phyloP scores from a whole-genome alignment of 768 basidiomycete species.

The Lenzites betulinus region DNA sequence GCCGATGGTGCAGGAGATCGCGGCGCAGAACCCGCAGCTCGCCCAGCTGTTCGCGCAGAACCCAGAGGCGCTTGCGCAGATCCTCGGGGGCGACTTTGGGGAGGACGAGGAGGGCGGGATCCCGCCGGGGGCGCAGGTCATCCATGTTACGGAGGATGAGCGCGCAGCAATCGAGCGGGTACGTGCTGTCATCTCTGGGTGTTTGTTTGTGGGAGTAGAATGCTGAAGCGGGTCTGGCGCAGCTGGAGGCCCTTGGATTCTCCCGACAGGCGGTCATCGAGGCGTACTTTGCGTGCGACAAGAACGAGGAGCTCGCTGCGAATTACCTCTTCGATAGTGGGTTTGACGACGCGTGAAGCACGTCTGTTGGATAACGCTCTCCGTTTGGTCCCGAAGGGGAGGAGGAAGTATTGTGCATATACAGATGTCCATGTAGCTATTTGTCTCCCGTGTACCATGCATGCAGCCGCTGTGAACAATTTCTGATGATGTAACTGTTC shows the following conservation, averaged over 20 bases:
- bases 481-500: slow-evolving; percentile 1
- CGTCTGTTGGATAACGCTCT: background rate
- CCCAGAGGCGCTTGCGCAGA: slow-evolving; percentile 66
- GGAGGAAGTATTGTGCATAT: slow-evolving; percentile 9
- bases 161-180: slow-evolving; percentile 87
- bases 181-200: slow-evolving; percentile 34
- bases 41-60: slow-evolving; percentile 68
- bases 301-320: slow-evolving; percentile 95
- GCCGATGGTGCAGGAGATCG: slow-evolving; percentile 82
- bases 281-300: slow-evolving; percentile 94
- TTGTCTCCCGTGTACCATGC: slow-evolving; percentile 17
- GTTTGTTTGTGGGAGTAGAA: slow-evolving; percentile 1
- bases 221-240: background rate
- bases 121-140: slow-evolving; percentile 56
- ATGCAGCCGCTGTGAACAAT: background rate
- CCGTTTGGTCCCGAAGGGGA: slow-evolving; percentile 4
- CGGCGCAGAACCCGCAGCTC: slow-evolving; percentile 70
- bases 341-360: slow-evolving; percentile 50
- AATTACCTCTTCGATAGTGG: slow-evolving; percentile 85
- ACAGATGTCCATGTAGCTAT: slow-evolving; percentile 22
- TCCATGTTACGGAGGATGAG: slow-evolving; percentile 87
- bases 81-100: slow-evolving; percentile 55
- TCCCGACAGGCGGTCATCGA: slow-evolving; percentile 77
- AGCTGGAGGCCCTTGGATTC: slow-evolving; percentile 91
- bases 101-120: slow-evolving; percentile 41